Conservation (phyloP, 169 alveolate species). For the Plasmodium vivax region DNA sequence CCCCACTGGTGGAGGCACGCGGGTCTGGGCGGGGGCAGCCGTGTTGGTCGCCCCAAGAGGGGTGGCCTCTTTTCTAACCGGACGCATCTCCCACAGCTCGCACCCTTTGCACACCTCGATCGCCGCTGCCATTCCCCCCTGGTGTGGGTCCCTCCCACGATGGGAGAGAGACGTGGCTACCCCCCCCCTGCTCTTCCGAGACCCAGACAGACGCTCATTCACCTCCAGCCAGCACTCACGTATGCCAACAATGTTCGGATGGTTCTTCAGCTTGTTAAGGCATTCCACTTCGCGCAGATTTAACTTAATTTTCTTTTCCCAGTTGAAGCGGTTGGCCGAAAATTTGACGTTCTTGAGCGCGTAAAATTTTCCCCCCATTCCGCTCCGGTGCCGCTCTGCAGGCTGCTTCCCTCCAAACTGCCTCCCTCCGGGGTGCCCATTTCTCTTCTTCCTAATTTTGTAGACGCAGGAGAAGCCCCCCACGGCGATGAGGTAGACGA, state of each 20-base stretch:
- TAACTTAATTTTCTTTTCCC: constrained; percentile 16
- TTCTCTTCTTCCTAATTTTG: constrained; percentile 20
- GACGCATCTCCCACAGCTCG: neutral
- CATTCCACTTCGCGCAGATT: constrained; percentile 56
- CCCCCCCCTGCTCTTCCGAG: neutral
- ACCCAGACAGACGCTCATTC: neutral
- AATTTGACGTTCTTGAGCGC: constrained; percentile 47
- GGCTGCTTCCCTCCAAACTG: neutral
- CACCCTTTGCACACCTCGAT: neutral
- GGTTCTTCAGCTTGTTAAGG: constrained; percentile 12
- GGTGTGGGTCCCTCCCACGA: neutral
- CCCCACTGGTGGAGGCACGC: neutral
- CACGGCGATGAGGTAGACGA: constrained; percentile 27
- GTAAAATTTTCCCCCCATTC: neutral
- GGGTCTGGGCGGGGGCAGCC: neutral
- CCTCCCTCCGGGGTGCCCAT: neutral
- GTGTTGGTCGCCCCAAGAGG: neutral
- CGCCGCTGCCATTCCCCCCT: neutral
- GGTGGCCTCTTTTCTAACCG: neutral
- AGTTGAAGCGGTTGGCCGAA: constrained; percentile 31
- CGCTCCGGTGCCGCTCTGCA: neutral
- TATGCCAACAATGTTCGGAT: constrained; percentile 17
- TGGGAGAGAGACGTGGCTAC: neutral
- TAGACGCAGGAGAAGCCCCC: constrained; percentile 66
- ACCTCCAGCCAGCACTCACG: constrained; percentile 57